These are phyloP conservation scores for Colletotrichum gigasporum DNA, from an alignment of 2,329 filamentous ascomycete genomes.

Conservation along the genomic window DNA sequence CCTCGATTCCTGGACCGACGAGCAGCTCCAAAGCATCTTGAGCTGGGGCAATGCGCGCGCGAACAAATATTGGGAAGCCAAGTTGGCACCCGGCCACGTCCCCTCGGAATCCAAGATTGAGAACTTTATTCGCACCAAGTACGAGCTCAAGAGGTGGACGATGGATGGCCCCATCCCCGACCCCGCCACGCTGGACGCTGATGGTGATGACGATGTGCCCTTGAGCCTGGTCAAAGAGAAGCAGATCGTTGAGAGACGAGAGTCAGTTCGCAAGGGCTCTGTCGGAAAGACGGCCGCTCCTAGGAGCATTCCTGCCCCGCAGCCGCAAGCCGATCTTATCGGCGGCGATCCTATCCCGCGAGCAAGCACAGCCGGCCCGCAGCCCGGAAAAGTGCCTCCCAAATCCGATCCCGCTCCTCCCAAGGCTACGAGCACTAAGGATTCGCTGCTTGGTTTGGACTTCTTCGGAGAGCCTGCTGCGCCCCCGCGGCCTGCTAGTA, in stretches of 20 bases:
- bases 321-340: slow-evolving; percentile 80
- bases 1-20: slow-evolving; percentile 97
- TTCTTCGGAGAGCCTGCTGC: slow-evolving; percentile 83
- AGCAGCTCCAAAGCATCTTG: slow-evolving; percentile 92
- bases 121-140: slow-evolving; percentile 99
- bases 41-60: slow-evolving; percentile 96
- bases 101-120: slow-evolving; percentile 98
- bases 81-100: slow-evolving; percentile 88
- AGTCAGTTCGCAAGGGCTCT: slow-evolving; percentile 69
- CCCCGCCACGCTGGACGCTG: slow-evolving; percentile 84
- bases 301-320: slow-evolving; percentile 36
- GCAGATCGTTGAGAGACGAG: slow-evolving; percentile 69
- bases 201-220: slow-evolving; percentile 85
- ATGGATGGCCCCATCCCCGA: slow-evolving; percentile 97
- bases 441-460: slow-evolving; percentile 91
- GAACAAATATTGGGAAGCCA: slow-evolving; percentile 99
- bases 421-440: slow-evolving; percentile 77
- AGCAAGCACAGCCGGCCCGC: slow-evolving; percentile 78
- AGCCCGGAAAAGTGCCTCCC: slow-evolving; percentile 64
- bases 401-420: slow-evolving; percentile 74
- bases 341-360: slow-evolving; percentile 76
- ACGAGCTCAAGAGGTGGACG: slow-evolving; percentile 98
- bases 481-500: slow-evolving; percentile 85
- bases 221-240: slow-evolving; percentile 73
- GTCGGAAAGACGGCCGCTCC: slow-evolving; percentile 53